Evolutionary conservation across 179 eudicot genomes (phyloP), one percentile per base, ranked within the genome.

Genomic region (Spergularia azorica): DNA sequence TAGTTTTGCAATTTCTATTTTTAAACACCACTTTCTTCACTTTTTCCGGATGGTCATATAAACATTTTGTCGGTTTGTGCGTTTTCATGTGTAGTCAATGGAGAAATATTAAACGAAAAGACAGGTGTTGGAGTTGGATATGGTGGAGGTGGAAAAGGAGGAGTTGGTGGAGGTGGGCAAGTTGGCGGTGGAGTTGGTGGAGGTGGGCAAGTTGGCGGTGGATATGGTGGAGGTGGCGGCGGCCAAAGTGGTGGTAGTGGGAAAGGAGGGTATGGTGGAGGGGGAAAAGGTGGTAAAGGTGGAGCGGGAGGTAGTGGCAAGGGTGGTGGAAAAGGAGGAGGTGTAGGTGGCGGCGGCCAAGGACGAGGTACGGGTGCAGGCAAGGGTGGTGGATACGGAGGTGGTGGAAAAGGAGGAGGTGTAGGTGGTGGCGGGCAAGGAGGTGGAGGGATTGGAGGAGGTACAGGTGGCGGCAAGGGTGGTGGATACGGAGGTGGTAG

Each of bases 61-160:
- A 69, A 21, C 16, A 16, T 20, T 9, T 15, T 32, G 5, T 46
- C 12, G 41, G 20, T 38, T 55, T 17, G 8, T 26, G 36, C 39
- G 39, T 66, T 64, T 76, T 16, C 55, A 67, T n/a, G 15, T 70
- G 52, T 18, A 70, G 80, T 41, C 41, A 60, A 58, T 57, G 79
- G 57, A 20, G 66, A 69, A 39, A 17, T 75, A 57, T 46, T 57
- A 52, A 38, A 36, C 36, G 78, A 67, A 13, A 36, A 56, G 14
- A 32, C 59, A 2, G 59, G 76, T 11, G 78, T 58, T 2, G 85
- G 86, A n/a, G 79, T 82, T 4, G 84, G 86, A 54, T 68, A 52
- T 2, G 73, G 67, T 12, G 58, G 70, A 15, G 51, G 59, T 2
- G 21, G 80, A 0, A 82, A 82, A 26, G 74, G 75, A 1, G 70